phyloP scores from a whole-genome alignment of 1,139 yeast species.

The Magnusiomyces paraingens region DNA sequence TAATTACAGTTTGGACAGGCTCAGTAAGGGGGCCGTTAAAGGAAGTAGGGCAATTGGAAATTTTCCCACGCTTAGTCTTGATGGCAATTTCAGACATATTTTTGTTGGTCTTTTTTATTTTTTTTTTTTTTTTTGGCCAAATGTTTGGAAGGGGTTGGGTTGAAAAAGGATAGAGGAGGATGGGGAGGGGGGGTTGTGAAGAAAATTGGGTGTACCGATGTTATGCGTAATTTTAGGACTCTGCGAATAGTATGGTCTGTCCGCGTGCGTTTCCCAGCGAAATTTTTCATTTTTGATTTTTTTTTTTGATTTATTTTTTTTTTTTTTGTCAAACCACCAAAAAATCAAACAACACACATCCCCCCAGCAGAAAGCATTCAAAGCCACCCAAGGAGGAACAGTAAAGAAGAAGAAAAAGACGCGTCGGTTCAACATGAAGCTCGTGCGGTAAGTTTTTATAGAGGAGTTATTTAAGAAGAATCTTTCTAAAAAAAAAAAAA shows the following conservation, averaged over 20 bases:
- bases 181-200: neutral
- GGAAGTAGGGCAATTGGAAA: constrained; percentile 27
- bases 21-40: constrained; percentile 26
- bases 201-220: too few relatives aligned
- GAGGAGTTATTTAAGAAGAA: neutral
- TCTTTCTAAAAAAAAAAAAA: neutral
- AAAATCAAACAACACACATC: neutral
- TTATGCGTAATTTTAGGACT: neutral
- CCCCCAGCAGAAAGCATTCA: neutral
- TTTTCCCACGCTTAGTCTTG: constrained; percentile 25
- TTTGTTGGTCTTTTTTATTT: neutral
- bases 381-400: neutral
- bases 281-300: constrained; percentile 2
- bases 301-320: neutral
- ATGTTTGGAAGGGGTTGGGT: neutral
- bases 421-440: constrained; percentile 14
- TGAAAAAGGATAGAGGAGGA: too few relatives aligned
- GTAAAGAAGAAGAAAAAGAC: constrained; percentile 9
- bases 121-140: neutral
- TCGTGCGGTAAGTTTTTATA: neutral
- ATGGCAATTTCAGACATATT: constrained; percentile 25
- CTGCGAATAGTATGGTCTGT: neutral
- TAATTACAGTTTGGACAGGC: constrained; percentile 24
- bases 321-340: neutral
- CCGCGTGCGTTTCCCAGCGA: neutral